Evolutionary conservation across 352 stramenopile species (phyloP).

Genomic region (Globisporangium alternatum): DNA sequence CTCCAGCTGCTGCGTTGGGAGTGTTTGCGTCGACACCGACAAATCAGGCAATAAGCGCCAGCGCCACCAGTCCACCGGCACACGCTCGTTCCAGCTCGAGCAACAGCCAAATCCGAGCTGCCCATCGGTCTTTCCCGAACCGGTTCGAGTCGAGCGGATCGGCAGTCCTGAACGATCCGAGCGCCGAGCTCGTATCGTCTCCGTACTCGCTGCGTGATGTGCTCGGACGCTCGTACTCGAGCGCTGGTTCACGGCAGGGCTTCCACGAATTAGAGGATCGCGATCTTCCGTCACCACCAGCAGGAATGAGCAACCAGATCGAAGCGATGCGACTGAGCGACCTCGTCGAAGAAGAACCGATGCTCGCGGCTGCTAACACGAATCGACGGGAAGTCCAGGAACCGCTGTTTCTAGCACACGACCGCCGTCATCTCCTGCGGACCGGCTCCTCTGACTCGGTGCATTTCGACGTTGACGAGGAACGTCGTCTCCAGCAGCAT

Average conservation of each 20-base stretch:
- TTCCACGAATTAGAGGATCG: conserved; percentile 2
- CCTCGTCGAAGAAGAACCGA: conserved; percentile 14
- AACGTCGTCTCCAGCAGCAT: conserved; percentile 6
- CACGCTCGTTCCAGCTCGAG: conserved; percentile 2
- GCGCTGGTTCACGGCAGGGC: neutral
- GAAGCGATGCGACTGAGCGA: conserved; percentile 8
- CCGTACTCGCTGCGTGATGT: conserved; percentile 13
- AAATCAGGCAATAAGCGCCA: conserved; percentile 9
- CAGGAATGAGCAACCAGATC: conserved; percentile 1
- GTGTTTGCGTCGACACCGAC: conserved; percentile 16
- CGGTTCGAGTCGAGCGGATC: conserved; percentile 34
- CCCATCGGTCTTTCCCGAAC: conserved; percentile 20
- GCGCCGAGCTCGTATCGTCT: conserved; percentile 36
- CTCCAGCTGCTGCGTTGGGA: neutral
- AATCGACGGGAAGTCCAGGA: neutral
- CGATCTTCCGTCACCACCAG: neutral
- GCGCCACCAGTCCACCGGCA: conserved; percentile 8
- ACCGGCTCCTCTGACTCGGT: conserved; percentile 1
- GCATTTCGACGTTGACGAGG: neutral
- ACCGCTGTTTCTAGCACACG: conserved; percentile 1
- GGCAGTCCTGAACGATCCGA: conserved; percentile 38
- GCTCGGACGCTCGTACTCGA: conserved; percentile 6
- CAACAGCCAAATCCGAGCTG: conserved; percentile 12
- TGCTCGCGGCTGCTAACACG: neutral
- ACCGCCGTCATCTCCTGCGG: neutral